phyloP scores from a whole-genome alignment of 1,139 yeast genomes.

The Hyphopichia wangnamkhiaoensis region DNA sequence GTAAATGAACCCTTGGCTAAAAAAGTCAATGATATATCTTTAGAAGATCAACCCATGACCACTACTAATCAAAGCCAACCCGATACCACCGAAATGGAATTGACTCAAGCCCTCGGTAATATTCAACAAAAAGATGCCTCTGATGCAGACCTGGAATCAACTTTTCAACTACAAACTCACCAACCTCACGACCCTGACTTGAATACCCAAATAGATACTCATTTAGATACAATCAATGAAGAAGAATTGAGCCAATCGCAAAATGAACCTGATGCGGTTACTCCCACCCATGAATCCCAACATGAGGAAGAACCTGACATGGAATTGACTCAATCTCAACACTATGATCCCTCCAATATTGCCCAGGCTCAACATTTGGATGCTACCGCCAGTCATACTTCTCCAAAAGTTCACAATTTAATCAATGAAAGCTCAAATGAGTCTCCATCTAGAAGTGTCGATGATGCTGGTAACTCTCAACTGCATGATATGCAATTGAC shows the following conservation, averaged over 20 bases:
- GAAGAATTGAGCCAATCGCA: constrained; percentile 4
- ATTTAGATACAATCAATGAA: constrained; percentile 1
- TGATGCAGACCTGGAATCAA: neutral
- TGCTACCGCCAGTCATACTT: no score
- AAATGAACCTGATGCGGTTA: constrained; percentile 4
- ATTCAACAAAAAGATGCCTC: neutral
- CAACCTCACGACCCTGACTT: no score
- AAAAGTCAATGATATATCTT: neutral
- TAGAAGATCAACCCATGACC: neutral
- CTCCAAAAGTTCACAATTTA: no score
- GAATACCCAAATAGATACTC: no score
- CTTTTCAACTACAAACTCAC: no score
- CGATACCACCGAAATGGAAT: constrained; percentile 9
- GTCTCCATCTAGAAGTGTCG: neutral
- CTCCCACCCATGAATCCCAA: neutral
- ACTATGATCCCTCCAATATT: no score
- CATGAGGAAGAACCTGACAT: constrained; percentile 6
- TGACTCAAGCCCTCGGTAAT: constrained; percentile 10
- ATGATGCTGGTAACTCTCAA: constrained; percentile 1
- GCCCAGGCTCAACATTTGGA: no score
- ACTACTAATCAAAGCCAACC: neutral
- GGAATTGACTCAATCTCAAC: constrained; percentile 3
- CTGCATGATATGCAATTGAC: constrained; percentile 17
- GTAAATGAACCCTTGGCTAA: constrained; percentile 2
- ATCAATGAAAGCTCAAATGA: no score